phyloP scores from a whole-genome alignment of 176 grass and related monocot species.

The Dendrocalamus sinicus region DNA sequence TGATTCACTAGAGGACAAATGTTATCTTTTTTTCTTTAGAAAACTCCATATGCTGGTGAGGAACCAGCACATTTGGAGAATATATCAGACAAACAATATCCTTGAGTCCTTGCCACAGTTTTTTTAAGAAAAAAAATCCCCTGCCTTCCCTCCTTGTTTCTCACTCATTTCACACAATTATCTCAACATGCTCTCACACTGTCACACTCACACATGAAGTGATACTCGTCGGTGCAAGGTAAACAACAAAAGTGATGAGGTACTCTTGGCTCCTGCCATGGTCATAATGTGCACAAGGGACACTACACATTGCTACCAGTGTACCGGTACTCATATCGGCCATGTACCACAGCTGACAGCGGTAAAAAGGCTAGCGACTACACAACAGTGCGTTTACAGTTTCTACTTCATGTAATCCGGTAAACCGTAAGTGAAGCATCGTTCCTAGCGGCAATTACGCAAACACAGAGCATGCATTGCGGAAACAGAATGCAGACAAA shows the following conservation, averaged over 20 bases:
- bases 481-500: neutral
- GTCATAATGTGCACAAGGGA: neutral
- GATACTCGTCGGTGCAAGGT: neutral
- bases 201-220: neutral
- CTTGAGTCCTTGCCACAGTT: neutral
- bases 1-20: slow-evolving; percentile 3
- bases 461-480: slow-evolving; percentile 38
- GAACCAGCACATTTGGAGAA: slow-evolving; percentile 21
- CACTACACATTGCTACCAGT: neutral
- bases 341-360: neutral
- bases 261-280: neutral
- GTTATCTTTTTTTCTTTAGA: neutral
- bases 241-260: neutral
- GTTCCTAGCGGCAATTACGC: slow-evolving; percentile 27
- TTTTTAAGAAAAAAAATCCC: neutral
- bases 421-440: neutral
- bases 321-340: neutral
- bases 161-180: neutral
- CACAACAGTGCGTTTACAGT: neutral
- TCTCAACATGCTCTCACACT: neutral
- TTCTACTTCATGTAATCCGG: slow-evolving; percentile 22
- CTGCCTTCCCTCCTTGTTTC: neutral
- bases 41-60: neutral
- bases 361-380: neutral
- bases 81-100: neutral